These are phyloP conservation scores for Lipomyces chichibuensis DNA, from an alignment of 805 yeast genomes.

Conservation along the genomic window DNA sequence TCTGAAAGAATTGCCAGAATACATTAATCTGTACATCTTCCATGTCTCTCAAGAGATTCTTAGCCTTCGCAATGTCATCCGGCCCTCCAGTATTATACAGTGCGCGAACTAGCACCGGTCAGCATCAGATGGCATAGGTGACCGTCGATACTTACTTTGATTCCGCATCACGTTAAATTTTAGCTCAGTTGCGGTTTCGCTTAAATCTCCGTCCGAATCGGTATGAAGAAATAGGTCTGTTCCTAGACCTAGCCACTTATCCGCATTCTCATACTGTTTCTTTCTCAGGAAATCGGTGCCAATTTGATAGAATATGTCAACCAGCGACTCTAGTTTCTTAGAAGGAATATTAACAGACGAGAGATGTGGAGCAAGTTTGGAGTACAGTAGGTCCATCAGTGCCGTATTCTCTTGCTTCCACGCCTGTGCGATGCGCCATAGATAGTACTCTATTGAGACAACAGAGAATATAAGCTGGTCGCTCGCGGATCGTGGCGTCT, in stretches of 20 bases:
- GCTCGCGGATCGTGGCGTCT: background rate
- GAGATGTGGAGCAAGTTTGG: slow-evolving; percentile 11
- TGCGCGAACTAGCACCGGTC: slow-evolving; percentile 6
- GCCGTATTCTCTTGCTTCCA: slow-evolving; percentile 20
- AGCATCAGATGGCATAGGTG: background rate
- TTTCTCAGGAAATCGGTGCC: slow-evolving; percentile 15
- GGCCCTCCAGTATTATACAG: slow-evolving; percentile 3
- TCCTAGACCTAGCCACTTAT: slow-evolving; percentile 19
- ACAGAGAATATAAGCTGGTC: background rate
- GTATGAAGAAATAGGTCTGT: slow-evolving; percentile 9
- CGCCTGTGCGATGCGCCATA: slow-evolving; percentile 18
- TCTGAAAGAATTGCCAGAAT: background rate
- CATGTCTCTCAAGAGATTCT: slow-evolving; percentile 13
- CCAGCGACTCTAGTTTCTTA: slow-evolving; percentile 18
- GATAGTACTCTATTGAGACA: slow-evolving; percentile 16
- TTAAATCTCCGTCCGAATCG: slow-evolving; percentile 2
- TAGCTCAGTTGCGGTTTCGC: slow-evolving; percentile 11
- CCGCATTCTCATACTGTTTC: slow-evolving; percentile 9
- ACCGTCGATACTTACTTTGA: background rate
- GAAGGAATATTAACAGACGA: slow-evolving; percentile 1
- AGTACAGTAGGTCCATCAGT: slow-evolving; percentile 23
- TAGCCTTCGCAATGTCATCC: slow-evolving; percentile 13
- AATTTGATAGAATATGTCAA: slow-evolving; percentile 19
- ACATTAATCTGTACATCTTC: slow-evolving; percentile 11
- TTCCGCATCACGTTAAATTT: slow-evolving; percentile 20